These are phyloP conservation scores for Chaetomidium leptoderma DNA, from an alignment of 495 filamentous ascomycete species.

Conservation along the genomic window DNA sequence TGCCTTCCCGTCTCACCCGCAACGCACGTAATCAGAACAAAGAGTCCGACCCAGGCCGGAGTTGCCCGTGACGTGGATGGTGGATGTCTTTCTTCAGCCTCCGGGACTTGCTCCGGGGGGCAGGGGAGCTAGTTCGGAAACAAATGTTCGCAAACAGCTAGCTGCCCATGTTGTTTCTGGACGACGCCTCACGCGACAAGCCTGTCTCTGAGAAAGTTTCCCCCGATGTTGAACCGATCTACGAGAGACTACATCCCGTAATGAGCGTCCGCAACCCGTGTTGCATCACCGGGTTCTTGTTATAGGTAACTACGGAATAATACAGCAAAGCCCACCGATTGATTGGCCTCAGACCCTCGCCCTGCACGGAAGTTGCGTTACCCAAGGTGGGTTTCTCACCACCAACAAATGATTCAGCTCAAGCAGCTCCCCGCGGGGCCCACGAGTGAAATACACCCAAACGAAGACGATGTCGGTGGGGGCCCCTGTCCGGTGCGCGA, in stretches of 20 bases:
- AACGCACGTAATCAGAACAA: not conserved
- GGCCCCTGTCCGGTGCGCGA: not conserved
- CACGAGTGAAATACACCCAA: not conserved
- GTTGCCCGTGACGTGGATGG: no score
- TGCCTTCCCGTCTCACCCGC: not conserved
- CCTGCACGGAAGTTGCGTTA: not conserved
- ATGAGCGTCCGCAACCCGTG: no score
- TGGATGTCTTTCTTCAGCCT: no score
- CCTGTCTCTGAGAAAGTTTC: no score
- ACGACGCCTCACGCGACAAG: not conserved
- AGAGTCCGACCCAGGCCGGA: not conserved
- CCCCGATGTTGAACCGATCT: no score
- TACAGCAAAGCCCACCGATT: not conserved
- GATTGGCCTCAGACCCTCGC: slow-evolving; percentile 1
- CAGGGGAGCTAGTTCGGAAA: not conserved
- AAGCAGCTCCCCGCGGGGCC: slow-evolving; percentile 1
- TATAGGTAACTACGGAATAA: no score
- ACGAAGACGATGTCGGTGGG: not conserved
- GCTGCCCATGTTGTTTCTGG: not conserved
- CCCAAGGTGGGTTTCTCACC: not conserved
- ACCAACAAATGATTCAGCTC: slow-evolving; percentile 3
- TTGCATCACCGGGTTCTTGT: slow-evolving; percentile 2
- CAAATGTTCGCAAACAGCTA: not conserved
- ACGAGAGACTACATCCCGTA: no score
- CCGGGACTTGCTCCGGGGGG: not conserved